Base-by-base conservation (phyloP, 495 filamentous ascomycete species). In the Chaetomium fimeti region DNA sequence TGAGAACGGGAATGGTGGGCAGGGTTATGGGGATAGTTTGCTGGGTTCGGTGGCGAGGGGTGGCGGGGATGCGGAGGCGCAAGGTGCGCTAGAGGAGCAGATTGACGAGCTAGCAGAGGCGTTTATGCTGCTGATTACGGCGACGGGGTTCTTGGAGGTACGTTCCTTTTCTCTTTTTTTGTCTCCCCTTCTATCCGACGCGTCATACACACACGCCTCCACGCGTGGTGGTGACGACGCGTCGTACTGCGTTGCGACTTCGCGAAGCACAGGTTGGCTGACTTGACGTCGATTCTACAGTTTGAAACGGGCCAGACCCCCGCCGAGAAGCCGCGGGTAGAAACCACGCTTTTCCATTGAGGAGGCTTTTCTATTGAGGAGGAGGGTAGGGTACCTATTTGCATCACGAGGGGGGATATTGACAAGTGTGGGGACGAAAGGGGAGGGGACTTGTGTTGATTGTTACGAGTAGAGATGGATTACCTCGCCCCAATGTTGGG, bases 81-180 rank as follows among this genome's bases (percentile, higher is more conserved):
- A 68, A 54, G 24, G 16, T 27, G 57, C 45, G 57, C 73, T 83
- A 20, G 78, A 81, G 57, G 78, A 79, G 42, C 75, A 75, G 65
- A 79, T 85, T 49, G 78, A 79, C 61, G 83, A 86, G 56, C 65
- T 88, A 42, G 81, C 83, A 0, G 82, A 86, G 67, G 78, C 83
- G 61, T 85, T 82, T 62, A 81, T 85, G 74, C 66, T 87, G 62
- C 66, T 87, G 61, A 83, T 87, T 64, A 77, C 78, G 3, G 76
- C 85, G 28, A 86, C 84, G n/a, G 79, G 79, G 64, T 87, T 86
- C 71, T 75, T 87, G 66, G 85, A 87, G 72, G 85, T 84, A 71
- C 69, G 81, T 72, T 60, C 54, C n/a, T n/a, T 60, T 16, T 51
- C 24, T 18, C 11, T 12, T n/a, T 32, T 58, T 11, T 36, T 11